phyloP scores from a whole-genome alignment of 1,139 yeast genomes.

The Nakaseomyces nivariensis region DNA sequence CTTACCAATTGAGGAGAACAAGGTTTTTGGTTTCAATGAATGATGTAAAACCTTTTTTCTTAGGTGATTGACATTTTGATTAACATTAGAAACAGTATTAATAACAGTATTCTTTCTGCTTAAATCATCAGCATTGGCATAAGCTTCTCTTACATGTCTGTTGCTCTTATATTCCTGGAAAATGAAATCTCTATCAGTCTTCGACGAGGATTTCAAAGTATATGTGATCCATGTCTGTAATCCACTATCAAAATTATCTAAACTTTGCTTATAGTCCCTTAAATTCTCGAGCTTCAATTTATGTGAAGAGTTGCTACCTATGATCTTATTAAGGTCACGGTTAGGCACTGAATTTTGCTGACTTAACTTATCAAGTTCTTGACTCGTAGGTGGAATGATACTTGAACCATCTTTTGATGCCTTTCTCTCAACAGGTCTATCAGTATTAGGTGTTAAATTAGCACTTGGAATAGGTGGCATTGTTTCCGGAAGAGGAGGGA shows the following conservation, averaged over 20 bases:
- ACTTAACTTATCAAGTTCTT: conserved; percentile 11
- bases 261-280: conserved; percentile 13
- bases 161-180: conserved; percentile 28
- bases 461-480: conserved; percentile 3
- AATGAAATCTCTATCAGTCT: conserved; percentile 20
- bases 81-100: conserved; percentile 28
- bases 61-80: conserved; percentile 29
- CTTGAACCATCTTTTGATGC: conserved; percentile 6
- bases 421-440: conserved; percentile 6
- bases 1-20: conserved; percentile 28
- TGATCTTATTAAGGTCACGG: conserved; percentile 18
- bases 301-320: conserved; percentile 18
- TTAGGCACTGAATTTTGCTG: conserved; percentile 15
- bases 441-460: conserved; percentile 1
- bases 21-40: conserved; percentile 28
- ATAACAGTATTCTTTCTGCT: conserved; percentile 27
- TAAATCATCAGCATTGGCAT: conserved; percentile 29
- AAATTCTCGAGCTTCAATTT: conserved; percentile 19
- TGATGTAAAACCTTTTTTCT: conserved; percentile 28
- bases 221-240: conserved; percentile 27
- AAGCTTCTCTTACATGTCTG: conserved; percentile 29
- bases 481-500: conserved; percentile 28
- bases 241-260: conserved; percentile 23
- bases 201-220: conserved; percentile 22
- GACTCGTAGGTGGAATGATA: conserved; percentile 13